Conservation (phyloP, 139 green algal species). For the Gonium pectorale region DNA sequence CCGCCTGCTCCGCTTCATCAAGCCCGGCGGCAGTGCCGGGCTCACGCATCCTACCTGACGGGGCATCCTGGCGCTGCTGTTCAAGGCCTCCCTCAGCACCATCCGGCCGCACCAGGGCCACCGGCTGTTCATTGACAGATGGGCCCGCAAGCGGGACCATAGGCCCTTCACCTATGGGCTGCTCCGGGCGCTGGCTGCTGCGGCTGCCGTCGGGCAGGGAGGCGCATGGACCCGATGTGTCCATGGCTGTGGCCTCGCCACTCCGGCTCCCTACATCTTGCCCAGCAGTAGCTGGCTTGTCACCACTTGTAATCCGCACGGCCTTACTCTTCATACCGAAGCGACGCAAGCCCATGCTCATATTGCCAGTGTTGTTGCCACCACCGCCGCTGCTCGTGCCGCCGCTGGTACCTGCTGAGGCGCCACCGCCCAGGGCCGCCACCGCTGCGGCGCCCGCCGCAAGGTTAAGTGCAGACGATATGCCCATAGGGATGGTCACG, state of each 20-base stretch:
- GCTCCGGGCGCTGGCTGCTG: too few species aligned
- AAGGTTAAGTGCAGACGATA: constrained; percentile 16
- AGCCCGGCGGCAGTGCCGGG: too few species aligned
- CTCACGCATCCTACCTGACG: too few species aligned
- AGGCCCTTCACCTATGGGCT: neutral
- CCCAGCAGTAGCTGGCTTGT: neutral
- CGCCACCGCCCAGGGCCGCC: constrained; percentile 3
- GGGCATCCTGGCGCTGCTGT: too few species aligned
- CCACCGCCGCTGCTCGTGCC: neutral
- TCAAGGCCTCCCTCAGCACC: too few species aligned
- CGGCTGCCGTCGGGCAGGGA: too few species aligned
- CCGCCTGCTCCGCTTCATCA: constrained; percentile 2
- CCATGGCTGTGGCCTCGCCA: too few species aligned
- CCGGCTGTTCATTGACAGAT: too few species aligned
- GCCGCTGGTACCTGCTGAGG: neutral
- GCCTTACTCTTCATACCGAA: constrained; percentile 62
- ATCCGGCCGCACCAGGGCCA: too few species aligned
- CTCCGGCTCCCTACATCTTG: too few species aligned
- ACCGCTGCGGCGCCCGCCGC: constrained; percentile 37
- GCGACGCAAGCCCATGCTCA: constrained; percentile 45
- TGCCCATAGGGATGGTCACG: constrained; percentile 6
- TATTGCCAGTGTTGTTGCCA: constrained; percentile 39
- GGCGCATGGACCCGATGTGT: too few species aligned
- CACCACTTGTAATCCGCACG: constrained; percentile 36
- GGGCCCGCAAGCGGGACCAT: neutral